A percentile compares a stretch with the other conserved stretches of the same genome.
phyloP scores from a whole-genome alignment of 352 stramenopile species.

The Globisporangium recalcitrans region DNA sequence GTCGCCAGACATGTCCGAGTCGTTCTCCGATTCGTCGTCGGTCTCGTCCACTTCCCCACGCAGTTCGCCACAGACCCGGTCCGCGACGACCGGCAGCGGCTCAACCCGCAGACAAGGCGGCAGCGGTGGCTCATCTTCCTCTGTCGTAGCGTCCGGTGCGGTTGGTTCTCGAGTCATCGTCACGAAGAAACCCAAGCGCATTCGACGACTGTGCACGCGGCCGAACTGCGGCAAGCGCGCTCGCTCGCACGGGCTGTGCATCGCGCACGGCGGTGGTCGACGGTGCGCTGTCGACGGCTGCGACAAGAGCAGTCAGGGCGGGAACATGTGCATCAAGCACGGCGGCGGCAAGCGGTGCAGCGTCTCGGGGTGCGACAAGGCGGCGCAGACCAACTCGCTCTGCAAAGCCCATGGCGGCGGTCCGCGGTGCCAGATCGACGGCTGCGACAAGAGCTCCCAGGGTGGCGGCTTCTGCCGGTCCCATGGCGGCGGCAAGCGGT shows the following conservation, averaged over 20 bases:
- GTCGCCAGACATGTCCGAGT: neutral
- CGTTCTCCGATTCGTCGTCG: slow-evolving; percentile 1
- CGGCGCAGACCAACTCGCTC: slow-evolving; percentile 70
- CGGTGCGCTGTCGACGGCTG: slow-evolving; percentile 43
- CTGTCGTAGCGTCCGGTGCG: neutral
- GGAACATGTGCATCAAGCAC: slow-evolving; percentile 80
- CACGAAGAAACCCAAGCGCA: slow-evolving; percentile 12
- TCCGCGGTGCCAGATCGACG: slow-evolving; percentile 60
- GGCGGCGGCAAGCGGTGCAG: slow-evolving; percentile 76
- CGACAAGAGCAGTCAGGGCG: slow-evolving; percentile 72
- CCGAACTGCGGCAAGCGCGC: slow-evolving; percentile 24
- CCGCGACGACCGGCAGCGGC: neutral
- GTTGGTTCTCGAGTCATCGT: neutral
- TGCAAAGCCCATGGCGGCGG: slow-evolving; percentile 84
- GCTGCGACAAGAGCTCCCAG: slow-evolving; percentile 64
- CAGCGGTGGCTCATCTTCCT: too few species aligned
- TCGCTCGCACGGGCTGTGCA: slow-evolving; percentile 27
- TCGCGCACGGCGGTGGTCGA: slow-evolving; percentile 23
- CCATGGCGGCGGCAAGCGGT: slow-evolving; percentile 82
- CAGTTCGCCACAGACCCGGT: neutral
- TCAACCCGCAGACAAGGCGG: neutral
- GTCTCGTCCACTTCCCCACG: neutral
- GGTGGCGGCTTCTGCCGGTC: slow-evolving; percentile 75
- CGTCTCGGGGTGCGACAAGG: slow-evolving; percentile 64
- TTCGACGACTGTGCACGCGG: slow-evolving; percentile 19